A percentile compares a stretch with the other conserved stretches of the same genome.
These are phyloP conservation scores for Ceriops tagal DNA, from an alignment of 345 rosid genomes.

Conservation along the genomic window DNA sequence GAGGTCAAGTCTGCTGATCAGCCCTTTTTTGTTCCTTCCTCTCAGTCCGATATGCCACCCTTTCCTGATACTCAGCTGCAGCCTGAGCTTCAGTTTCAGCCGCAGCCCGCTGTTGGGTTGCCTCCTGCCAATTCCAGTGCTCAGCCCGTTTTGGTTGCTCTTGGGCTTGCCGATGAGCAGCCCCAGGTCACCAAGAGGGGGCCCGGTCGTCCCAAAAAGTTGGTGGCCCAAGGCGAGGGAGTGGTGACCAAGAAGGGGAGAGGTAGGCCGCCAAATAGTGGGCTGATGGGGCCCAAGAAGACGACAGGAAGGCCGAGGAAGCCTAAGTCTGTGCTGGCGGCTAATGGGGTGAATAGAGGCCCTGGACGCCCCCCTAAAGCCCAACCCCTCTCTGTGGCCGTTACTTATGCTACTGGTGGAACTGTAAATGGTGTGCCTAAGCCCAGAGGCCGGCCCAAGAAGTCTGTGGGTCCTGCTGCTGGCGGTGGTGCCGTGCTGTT, in stretches of 20 bases:
- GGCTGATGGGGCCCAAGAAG: constrained; percentile 21
- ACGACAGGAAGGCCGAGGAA: constrained; percentile 40
- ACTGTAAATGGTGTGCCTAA: constrained; percentile 9
- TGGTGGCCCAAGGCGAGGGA: constrained; percentile 2
- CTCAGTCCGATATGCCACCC: too few relatives aligned
- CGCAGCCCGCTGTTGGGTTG: neutral
- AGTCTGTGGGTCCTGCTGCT: constrained; percentile 9
- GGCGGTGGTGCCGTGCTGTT: constrained; percentile 13
- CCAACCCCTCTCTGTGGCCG: constrained; percentile 21
- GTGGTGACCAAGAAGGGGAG: constrained; percentile 29
- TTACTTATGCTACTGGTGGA: constrained; percentile 19
- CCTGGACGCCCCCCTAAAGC: constrained; percentile 35
- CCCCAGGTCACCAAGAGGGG: constrained; percentile 16
- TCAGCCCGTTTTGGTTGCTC: constrained; percentile 2
- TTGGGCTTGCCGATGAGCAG: constrained; percentile 7
- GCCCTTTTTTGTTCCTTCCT: neutral
- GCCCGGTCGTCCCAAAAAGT: constrained; percentile 50
- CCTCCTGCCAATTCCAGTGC: too few relatives aligned
- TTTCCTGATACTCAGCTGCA: too few relatives aligned
- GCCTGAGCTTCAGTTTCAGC: too few relatives aligned
- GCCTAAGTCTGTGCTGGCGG: constrained; percentile 23
- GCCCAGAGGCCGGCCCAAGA: constrained; percentile 63
- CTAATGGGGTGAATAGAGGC: constrained; percentile 26
- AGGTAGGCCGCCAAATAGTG: constrained; percentile 40
- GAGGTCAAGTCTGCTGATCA: neutral